Evolutionary conservation across 2,329 filamentous ascomycete genomes (phyloP), one percentile per base, ranked within the genome.

Genomic region (Sporothrix curviconia): DNA sequence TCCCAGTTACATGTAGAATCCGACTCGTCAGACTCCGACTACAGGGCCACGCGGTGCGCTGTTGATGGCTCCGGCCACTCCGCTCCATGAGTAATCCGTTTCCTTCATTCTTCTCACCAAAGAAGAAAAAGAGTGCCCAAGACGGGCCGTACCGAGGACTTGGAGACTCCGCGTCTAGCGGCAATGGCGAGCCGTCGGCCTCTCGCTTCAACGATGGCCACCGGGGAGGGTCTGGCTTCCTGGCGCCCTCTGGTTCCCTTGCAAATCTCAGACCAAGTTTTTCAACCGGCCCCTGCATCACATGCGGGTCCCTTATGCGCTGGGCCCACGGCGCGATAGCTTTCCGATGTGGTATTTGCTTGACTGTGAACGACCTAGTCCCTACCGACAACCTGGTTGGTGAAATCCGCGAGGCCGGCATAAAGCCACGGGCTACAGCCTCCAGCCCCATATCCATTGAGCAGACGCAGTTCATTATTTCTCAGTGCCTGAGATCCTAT

Each of bases 61-160:
- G 39, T 61, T 54, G 4, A 63, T 53, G 55, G 63, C 61, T 62
- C 68, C 32, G 63, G 62, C 52, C 83, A 86, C 70, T 72, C 28
- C 83, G 88, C 56, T 92, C 89, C 56, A 82, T 87, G 74, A 94
- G 89, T 76, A 86, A 92, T 66, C 89, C 89, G 11, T 87, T 92
- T 62, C 86, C 88, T 7, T 85, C 83, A 17, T 72, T 91, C 32
- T 89, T 92, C 67, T 78, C 80, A 32, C 72, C 74, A 60, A 78
- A 74, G 61, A 84, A 83, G 67, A 84, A 83, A 67, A 84, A 81
- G 71, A 79, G 78, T 65, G 70, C 75, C 32, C 68, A 65, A 69
- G 69, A 56, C 62, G 75, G 62, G 68, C 63, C 69, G 65, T 59
- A 61, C 68, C 55, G 64, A 59, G 52, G 58, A 25, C 63, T 64